Base-by-base conservation (phyloP, 495 filamentous ascomycete species). In the Penicillium atrosanguineum region DNA sequence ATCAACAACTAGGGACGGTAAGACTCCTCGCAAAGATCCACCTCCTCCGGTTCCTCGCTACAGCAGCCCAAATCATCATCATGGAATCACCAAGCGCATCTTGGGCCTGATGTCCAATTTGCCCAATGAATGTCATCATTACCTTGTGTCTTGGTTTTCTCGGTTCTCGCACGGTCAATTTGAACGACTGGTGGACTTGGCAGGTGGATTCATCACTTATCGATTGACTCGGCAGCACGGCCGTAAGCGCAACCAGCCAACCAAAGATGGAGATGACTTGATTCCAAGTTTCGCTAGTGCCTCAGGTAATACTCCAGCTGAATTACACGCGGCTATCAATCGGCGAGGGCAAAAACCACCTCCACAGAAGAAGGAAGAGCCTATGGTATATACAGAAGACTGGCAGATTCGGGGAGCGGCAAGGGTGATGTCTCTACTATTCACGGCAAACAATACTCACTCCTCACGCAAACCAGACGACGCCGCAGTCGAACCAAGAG, bases 371-470 rank as follows among this genome's bases (percentile, higher is more conserved):
- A 65, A 70, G 12, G 75, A 77, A 15, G 76, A 83, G 39, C 78
- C 77, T 14, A 77, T 86, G 0, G 64, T 83, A 1, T 96, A 96
- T 60, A 78, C 80, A 21, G 90, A 93, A 47, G 93, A 96, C 62
- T 97, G 92, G 92, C 92, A 97, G 69, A 83, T 96, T 38, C 87
- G 85, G 60, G 87, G 88, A 19, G 88, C 87, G 12, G 87, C 90
- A 6, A 84, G 85, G 56, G 82, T 95, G 1, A 89, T 96, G 83
- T 84, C 88, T 4, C 62, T 96, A 25, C 69, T 97, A 9, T 95
- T 95, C 62, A 80, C 86, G 2, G 93, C 90, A 19, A 97, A 96
- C 66, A 89, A 85, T 50, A 78, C 70, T 54, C 76, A 69, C 67
- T 53, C 61, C 20, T 44, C 58, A 19, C 64, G 62, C 18, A 74